Evolutionary conservation across 306 rosid genomes (phyloP).

Genomic region (Sesbania bispinosa): DNA sequence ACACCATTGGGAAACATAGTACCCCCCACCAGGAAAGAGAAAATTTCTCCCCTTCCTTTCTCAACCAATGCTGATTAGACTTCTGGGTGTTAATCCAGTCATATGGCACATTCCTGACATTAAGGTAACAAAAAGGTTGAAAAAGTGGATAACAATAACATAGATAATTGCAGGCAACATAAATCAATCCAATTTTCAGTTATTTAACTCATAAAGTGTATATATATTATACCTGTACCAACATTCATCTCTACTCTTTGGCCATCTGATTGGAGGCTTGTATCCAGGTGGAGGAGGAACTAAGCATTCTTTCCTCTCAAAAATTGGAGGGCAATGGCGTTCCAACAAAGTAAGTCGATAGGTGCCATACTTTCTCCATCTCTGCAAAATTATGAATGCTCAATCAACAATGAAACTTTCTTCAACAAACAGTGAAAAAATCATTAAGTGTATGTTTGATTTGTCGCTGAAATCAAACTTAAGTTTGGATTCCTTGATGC

Average conservation of each 20-base stretch:
- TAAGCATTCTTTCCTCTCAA: constrained; percentile 85
- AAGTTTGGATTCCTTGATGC: too few relatives aligned
- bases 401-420: constrained; percentile 13
- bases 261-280: constrained; percentile 94
- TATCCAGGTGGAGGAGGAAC: constrained; percentile 95
- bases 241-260: constrained; percentile 86
- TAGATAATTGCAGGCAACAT: background rate
- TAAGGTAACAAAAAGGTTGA: background rate
- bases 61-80: constrained; percentile 94
- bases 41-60: constrained; percentile 96
- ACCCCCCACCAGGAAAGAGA: constrained; percentile 99
- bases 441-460: background rate
- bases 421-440: background rate
- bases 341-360: constrained; percentile 89
- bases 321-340: constrained; percentile 88
- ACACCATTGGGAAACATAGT: constrained; percentile 98
- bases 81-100: constrained; percentile 95
- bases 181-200: background rate
- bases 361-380: constrained; percentile 81
- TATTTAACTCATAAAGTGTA: background rate
- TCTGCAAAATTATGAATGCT: constrained; percentile 51
- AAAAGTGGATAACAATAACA: constrained; percentile 4
- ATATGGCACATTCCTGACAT: constrained; percentile 93
- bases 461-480: too few relatives aligned
- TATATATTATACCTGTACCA: constrained; percentile 80